These are phyloP conservation scores for Leccinum sublutescens DNA, from an alignment of 768 basidiomycete species.

Conservation along the genomic window DNA sequence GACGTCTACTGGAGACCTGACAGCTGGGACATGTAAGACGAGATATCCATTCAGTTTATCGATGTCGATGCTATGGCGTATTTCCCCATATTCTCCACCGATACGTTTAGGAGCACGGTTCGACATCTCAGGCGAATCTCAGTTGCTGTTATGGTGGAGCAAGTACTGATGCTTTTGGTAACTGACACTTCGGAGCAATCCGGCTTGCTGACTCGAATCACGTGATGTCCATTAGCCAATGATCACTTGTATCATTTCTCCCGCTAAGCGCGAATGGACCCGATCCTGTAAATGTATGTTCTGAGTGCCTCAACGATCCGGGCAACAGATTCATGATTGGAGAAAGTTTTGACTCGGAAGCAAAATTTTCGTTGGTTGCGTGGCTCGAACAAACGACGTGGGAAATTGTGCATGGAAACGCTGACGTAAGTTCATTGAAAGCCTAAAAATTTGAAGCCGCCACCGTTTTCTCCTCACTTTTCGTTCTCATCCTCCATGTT, in stretches of 20 bases:
- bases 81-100: conserved; percentile 73
- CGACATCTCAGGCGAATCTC: conserved; percentile 18
- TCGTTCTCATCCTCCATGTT: conserved; percentile 63
- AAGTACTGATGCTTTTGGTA: neutral
- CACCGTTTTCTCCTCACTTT: conserved; percentile 33
- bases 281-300: neutral
- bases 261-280: neutral
- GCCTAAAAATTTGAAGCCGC: conserved; percentile 46
- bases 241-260: neutral
- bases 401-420: conserved; percentile 13
- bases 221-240: neutral
- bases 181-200: neutral
- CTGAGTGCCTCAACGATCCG: neutral
- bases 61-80: conserved; percentile 69
- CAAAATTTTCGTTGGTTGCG: neutral
- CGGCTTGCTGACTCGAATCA: neutral
- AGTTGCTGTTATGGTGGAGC: neutral
- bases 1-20: conserved; percentile 66
- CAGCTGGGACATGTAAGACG: conserved; percentile 46
- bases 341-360: neutral
- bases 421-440: conserved; percentile 32
- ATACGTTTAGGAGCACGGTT: conserved; percentile 41
- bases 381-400: conserved; percentile 11
- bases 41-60: conserved; percentile 67
- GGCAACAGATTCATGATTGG: neutral